Base-by-base conservation (phyloP, 306 rosid genomes). In the Chamaecrista fasciculata region DNA sequence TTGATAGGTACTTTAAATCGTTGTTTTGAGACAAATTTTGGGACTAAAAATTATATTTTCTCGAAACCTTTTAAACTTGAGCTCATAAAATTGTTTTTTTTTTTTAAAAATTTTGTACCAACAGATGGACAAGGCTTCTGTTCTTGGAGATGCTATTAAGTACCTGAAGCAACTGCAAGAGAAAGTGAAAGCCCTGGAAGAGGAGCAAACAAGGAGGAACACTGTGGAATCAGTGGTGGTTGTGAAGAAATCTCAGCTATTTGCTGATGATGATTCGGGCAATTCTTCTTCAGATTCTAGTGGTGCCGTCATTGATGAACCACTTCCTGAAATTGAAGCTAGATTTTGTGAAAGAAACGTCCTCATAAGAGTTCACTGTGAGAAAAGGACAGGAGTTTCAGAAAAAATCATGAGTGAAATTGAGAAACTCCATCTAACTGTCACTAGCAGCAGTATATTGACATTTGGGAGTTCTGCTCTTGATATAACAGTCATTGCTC, bases 51-150 rank as follows among this genome's bases (percentile, higher is more conserved):
- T n/a, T n/a, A n/a, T n/a, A n/a, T n/a, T n/a, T n/a, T n/a, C n/a
- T n/a, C n/a, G n/a, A n/a, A n/a, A n/a, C n/a, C n/a, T n/a, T n/a
- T n/a, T n/a, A n/a, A n/a, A n/a, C n/a, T n/a, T n/a, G n/a, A n/a
- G n/a, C n/a, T n/a, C n/a, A 33, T 33, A 4, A 33, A 33, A 33
- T 2, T 33, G 36, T 29, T 56, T 58, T n/a, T n/a, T 67, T n/a
- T n/a, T n/a, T n/a, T n/a, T n/a, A n/a, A n/a, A n/a, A n/a, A 24
- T 44, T 62, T 64, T 16, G 69, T 51, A 12, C 67, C 44, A 62
- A 78, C 66, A 94, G 98, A 94, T 81, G 90, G 98, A 94, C 79
- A 94, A 94, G 85, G 97, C 97, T 80, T 90, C 98, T 66, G 97
- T 94, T 81, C 97, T 94, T 78, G 96, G 95, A 74, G 98, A 91